Base-by-base conservation (phyloP, 148 eudicot genomes). In the Amaranthus hypochondriacus region DNA sequence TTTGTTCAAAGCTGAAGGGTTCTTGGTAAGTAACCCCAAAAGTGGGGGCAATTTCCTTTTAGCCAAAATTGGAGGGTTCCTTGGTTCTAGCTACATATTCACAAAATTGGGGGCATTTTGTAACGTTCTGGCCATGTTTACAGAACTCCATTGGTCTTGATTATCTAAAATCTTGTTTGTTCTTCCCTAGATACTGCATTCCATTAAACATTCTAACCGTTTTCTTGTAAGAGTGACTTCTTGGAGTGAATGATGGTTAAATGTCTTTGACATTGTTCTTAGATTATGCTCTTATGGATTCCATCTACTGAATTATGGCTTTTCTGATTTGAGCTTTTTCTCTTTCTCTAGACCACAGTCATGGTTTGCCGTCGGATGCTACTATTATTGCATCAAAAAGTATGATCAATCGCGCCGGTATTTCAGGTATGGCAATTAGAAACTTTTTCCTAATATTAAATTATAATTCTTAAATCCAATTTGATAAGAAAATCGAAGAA, bases 281-380 rank as follows among this genome's bases (percentile, higher is more conserved):
- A 65, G 6, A 14, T 4, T 50, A 0, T 13, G 28, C 69, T 43
- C 4, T 48, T 13, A 28, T 13, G 39, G 13, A 50, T 13, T 62
- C 7, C 10, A 7, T 77, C 48, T 49, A 5, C 18, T 18, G 10
- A 13, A 12, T 6, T 3, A 57, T 3, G 12, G 21, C 6, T 15
- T 18, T 21, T 46, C 48, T 48, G 3, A 54, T 9, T 71, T 78
- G 56, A 48, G 74, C 48, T 43, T 60, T 77, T 43, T 21, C 62
- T 46, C 65, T 47, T 82, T 50, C 73, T 77, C 43, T 81, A 95
- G 98, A 89, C 96, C 97, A 68, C 71, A 90, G 72, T 90, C 98
- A 80, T 95, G 97, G 98, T 95, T 95, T 86, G 98, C 98, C 77
- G 96, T 95, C 56, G 98, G 98, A 73, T 95, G 98, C 87, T 95